Conservation (phyloP, 257 asterid species). For the Solanum stenotomum region DNA sequence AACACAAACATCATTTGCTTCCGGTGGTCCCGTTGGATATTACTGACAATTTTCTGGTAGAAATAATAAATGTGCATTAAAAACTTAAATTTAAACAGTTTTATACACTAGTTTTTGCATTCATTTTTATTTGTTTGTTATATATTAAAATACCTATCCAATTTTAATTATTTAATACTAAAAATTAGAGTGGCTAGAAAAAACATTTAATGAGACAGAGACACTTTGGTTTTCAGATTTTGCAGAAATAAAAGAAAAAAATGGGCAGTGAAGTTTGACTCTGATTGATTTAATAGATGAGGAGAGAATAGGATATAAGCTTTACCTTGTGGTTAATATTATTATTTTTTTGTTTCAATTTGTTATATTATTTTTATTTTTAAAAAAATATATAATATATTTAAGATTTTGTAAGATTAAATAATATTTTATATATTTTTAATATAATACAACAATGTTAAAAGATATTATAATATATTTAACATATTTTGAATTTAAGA, state of each 20-base stretch:
- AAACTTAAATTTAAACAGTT: not conserved
- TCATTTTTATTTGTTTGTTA: too few relatives aligned
- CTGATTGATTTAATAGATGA: not conserved
- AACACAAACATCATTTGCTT: not conserved
- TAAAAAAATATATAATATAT: too few relatives aligned
- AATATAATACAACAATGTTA: too few relatives aligned
- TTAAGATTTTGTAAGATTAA: too few relatives aligned
- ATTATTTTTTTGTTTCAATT: too few relatives aligned
- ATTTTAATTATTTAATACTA: too few relatives aligned
- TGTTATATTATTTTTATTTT: too few relatives aligned
- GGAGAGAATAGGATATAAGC: not conserved
- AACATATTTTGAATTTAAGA: too few relatives aligned
- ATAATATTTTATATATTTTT: too few relatives aligned
- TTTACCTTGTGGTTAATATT: not conserved
- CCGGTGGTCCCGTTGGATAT: not conserved
- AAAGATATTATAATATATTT: too few relatives aligned
- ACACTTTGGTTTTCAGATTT: not conserved
- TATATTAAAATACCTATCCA: too few relatives aligned
- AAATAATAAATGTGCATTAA: not conserved
- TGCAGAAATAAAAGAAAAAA: not conserved
- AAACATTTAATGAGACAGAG: not conserved
- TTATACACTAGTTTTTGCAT: not conserved
- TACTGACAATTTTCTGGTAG: not conserved
- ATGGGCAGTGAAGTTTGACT: not conserved
- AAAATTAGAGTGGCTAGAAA: not conserved